Base-by-base conservation (phyloP, 1,284 basidiomycete genomes). In the Trichosporon faecale region DNA sequence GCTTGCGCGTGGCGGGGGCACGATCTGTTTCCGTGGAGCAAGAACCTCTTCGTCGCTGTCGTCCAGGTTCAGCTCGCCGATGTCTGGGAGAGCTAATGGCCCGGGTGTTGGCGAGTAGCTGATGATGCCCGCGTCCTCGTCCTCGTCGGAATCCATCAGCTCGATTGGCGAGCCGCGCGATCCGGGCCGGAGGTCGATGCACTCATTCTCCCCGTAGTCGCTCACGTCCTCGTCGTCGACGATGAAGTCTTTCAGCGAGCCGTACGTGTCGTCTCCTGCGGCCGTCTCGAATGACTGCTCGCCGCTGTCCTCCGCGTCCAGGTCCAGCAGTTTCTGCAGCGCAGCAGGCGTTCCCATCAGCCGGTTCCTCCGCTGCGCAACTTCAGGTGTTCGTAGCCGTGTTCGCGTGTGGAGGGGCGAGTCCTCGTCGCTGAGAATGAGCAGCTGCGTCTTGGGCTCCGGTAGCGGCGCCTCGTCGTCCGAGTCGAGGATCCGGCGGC, bases 191-290 rank as follows among this genome's bases (percentile, higher is more conserved):
- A 27, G 21, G 18, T 65, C 67, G 21, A 29, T 49, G 11, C 67
- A 68, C 40, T 72, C 71, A 31, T 67, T 72, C 18, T 73, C 73
- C 16, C 76, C 76, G 25, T 76, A 74, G 61, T 81, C 57, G 27
- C 57, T 61, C 29, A n/a, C 79, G 23, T 77, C 77, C 33, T 77
- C 75, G 66, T 81, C 79, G 46, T 80, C 79, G 2, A 82, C 81
- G 49, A 82, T 81, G 68, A 82, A 82, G 66, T 81, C 80, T 31
- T 70, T 55, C 64, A 82, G 66, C 12, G 79, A 80, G 1, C 78
- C 80, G 4, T 21, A 44, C 40, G 64, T 46, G 27, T 67, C 65
- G 31, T 63, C n/a, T 9, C 35, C 35, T 1, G 8, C 21, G 12
- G n/a, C 14, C 31, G 46, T 52, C 12, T 61, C 65, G 44, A 29